A percentile compares a stretch with the other conserved stretches of the same genome.
phyloP scores from a whole-genome alignment of 2,329 filamentous ascomycete genomes.

The Scorias spongiosa region DNA sequence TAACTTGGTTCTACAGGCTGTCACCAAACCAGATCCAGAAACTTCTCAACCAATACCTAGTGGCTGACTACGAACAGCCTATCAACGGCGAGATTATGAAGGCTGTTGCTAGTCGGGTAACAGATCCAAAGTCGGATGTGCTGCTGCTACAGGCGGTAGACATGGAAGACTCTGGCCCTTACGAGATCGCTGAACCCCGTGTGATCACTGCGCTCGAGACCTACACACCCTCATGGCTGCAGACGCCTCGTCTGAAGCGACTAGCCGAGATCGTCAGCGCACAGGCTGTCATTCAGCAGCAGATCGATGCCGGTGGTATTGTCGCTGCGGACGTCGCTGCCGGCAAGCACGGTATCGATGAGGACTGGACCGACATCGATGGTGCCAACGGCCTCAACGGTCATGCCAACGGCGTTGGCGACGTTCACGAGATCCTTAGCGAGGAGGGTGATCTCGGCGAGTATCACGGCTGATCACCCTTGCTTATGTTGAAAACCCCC shows the following conservation, averaged over 20 bases:
- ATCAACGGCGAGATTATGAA: conserved; percentile 99
- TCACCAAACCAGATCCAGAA: conserved; percentile 99
- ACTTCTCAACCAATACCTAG: conserved; percentile 92
- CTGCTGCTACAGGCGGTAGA: conserved; percentile 86
- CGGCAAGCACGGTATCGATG: conserved; percentile 1
- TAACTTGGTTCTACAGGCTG: conserved; percentile 41
- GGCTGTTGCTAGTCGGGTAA: conserved; percentile 88
- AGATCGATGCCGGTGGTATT: conserved; percentile 18
- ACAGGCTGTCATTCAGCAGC: conserved; percentile 74
- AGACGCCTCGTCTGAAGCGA: conserved; percentile 88
- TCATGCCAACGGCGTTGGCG: background rate
- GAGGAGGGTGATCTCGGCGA: background rate
- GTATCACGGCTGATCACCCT: background rate
- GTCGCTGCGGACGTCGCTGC: conserved; percentile 10
- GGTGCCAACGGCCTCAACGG: background rate
- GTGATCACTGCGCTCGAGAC: conserved; percentile 94
- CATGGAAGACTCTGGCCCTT: conserved; percentile 97
- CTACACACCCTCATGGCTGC: conserved; percentile 94
- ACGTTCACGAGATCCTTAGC: background rate
- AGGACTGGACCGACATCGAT: conserved; percentile 1
- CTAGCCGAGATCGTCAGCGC: conserved; percentile 96
- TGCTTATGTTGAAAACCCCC: no score
- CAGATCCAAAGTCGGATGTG: conserved; percentile 86
- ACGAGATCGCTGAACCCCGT: conserved; percentile 93
- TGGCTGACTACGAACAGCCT: conserved; percentile 96